Percentiles rank a stretch among this genome's conserved stretches.
phyloP scores from a whole-genome alignment of 1,139 yeast species.

The Yamadazyma diospyri region DNA sequence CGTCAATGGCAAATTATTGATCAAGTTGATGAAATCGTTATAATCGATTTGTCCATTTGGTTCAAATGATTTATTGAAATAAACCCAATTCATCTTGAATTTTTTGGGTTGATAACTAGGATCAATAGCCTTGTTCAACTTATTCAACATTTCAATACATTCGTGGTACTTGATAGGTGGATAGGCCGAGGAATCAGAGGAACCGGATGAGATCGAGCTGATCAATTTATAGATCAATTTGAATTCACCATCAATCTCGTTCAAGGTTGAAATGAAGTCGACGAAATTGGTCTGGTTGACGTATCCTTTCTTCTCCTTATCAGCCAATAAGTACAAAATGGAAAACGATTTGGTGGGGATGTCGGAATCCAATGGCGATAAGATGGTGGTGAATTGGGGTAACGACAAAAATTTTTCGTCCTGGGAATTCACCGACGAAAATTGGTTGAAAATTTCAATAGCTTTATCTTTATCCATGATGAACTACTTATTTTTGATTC shows the following conservation, averaged over 20 bases:
- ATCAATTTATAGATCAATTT: constrained; percentile 44
- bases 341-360: constrained; percentile 39
- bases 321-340: constrained; percentile 63
- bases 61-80: constrained; percentile 40
- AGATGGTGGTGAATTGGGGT: constrained; percentile 36
- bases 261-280: constrained; percentile 51
- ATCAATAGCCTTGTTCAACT: constrained; percentile 41
- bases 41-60: constrained; percentile 38
- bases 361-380: constrained; percentile 43
- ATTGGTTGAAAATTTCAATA: constrained; percentile 39
- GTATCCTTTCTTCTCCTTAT: constrained; percentile 59
- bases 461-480: constrained; percentile 27
- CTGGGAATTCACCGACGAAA: constrained; percentile 28
- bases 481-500: not conserved
- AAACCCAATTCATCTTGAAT: constrained; percentile 44
- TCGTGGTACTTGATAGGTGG: constrained; percentile 38
- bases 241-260: constrained; percentile 56
- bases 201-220: not conserved
- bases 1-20: constrained; percentile 45
- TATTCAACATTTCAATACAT: constrained; percentile 36
- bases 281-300: constrained; percentile 59
- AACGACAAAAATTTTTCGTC: constrained; percentile 28
- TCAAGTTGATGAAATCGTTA: constrained; percentile 39
- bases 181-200: constrained; percentile 14
- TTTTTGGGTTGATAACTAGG: constrained; percentile 41